phyloP scores from a whole-genome alignment of 1,284 basidiomycete species.

The Ceratobasidium sp. region DNA sequence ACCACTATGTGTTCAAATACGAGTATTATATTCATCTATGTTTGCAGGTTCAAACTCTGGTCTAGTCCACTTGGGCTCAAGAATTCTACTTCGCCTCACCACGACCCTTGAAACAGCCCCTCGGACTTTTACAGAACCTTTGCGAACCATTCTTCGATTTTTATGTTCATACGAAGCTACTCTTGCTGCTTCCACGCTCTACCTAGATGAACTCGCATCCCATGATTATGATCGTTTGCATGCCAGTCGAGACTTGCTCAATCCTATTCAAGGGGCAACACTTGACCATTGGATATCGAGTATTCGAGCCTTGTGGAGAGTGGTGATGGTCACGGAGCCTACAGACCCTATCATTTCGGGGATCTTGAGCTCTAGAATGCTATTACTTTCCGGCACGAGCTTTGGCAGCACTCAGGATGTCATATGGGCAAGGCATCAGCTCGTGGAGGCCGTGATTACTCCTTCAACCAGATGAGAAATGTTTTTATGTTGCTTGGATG shows the following conservation, averaged over 20 bases:
- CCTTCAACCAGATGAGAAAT: not conserved
- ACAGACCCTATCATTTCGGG: not conserved
- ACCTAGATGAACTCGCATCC: not conserved
- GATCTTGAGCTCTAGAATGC: not conserved
- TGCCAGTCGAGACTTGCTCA: slow-evolving; percentile 23
- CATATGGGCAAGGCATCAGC: not conserved
- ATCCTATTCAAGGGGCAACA: slow-evolving; percentile 22
- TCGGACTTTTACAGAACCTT: not conserved
- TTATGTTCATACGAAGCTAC: not conserved
- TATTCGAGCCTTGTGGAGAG: slow-evolving; percentile 16
- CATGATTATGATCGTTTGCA: not conserved
- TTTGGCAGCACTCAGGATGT: not conserved
- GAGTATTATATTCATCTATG: not conserved
- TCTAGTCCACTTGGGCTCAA: not conserved
- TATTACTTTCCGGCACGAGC: not conserved
- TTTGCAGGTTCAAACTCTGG: slow-evolving; percentile 3
- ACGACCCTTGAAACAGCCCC: not conserved
- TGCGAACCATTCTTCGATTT: not conserved
- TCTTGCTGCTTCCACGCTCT: not conserved
- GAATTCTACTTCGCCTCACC: slow-evolving; percentile 26
- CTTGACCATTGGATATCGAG: slow-evolving; percentile 9
- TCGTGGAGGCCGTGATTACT: not conserved
- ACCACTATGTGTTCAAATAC: not conserved
- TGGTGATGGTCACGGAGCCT: not conserved
- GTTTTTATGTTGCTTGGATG: not conserved